These are phyloP conservation scores for Euphorbia peplus DNA, from an alignment of 345 rosid species.

Conservation along the genomic window DNA sequence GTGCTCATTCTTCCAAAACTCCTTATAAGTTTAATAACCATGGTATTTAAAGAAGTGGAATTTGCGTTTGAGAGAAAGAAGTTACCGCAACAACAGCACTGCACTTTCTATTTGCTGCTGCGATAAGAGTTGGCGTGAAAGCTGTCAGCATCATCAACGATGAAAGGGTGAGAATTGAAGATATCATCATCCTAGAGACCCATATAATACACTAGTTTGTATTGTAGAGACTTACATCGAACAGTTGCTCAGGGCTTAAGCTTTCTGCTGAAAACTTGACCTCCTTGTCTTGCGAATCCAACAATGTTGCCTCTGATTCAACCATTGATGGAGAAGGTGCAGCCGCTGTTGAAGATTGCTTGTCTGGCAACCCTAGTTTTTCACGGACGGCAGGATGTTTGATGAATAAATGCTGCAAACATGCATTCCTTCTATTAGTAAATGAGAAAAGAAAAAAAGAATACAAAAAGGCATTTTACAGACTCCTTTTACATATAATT, in stretches of 20 bases:
- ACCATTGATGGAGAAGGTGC: conserved; percentile 9
- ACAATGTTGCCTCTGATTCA: conserved; percentile 20
- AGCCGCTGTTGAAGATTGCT: conserved; percentile 25
- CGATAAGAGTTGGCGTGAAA: conserved; percentile 57
- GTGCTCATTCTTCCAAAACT: too few relatives aligned
- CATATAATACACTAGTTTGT: conserved; percentile 9
- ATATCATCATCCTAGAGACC: too few relatives aligned
- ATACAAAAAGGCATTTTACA: neutral
- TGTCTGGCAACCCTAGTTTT: conserved; percentile 60
- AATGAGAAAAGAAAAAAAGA: neutral
- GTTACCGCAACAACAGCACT: conserved; percentile 55
- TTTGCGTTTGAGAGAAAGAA: neutral
- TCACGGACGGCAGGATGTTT: conserved; percentile 53
- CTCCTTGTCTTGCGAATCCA: conserved; percentile 29
- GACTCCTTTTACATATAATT: neutral
- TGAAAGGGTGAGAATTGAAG: conserved; percentile 14
- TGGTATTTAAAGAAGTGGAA: too few relatives aligned
- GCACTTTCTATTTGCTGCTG: conserved; percentile 52
- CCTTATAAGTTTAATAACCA: too few relatives aligned
- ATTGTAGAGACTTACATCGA: conserved; percentile 50
- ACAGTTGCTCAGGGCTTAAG: conserved; percentile 53
- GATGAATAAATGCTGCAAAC: conserved; percentile 66
- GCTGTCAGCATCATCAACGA: conserved; percentile 46
- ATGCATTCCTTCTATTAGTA: neutral
- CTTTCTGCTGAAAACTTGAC: conserved; percentile 35